A percentile compares a stretch with the other conserved stretches of the same genome.
Evolutionary conservation across 2,329 filamentous ascomycete genomes (phyloP).

Genomic region (Lachnellula occidentalis): DNA sequence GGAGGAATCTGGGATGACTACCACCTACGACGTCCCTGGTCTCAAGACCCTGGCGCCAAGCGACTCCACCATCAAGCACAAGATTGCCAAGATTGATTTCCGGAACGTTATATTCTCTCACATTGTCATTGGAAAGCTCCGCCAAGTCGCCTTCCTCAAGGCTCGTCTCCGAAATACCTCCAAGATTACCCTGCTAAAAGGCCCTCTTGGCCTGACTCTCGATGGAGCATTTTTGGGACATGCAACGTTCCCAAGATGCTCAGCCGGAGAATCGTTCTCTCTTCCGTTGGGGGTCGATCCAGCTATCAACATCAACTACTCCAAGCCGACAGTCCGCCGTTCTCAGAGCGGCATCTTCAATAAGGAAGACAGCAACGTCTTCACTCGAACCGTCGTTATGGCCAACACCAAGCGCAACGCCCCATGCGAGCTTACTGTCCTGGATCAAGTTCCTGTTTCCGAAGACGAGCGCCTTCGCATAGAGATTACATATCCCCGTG

Average conservation of each 20-base stretch:
- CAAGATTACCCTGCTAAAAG: slow-evolving; percentile 50
- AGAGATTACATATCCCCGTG: slow-evolving; percentile 44
- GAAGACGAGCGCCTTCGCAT: slow-evolving; percentile 54
- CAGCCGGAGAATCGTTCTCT: slow-evolving; percentile 46
- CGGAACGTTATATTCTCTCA: slow-evolving; percentile 48
- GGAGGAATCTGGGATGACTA: slow-evolving; percentile 54
- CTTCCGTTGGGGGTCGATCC: slow-evolving; percentile 57
- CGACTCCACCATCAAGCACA: slow-evolving; percentile 49
- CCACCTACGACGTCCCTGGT: slow-evolving; percentile 54
- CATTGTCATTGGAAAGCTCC: slow-evolving; percentile 56
- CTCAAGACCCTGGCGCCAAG: slow-evolving; percentile 51
- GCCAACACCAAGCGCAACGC: slow-evolving; percentile 44
- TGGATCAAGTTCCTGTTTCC: slow-evolving; percentile 58
- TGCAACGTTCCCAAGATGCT: slow-evolving; percentile 49
- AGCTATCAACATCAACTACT: slow-evolving; percentile 48
- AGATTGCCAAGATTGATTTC: slow-evolving; percentile 51
- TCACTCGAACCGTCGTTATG: slow-evolving; percentile 43
- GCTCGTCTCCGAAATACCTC: slow-evolving; percentile 51
- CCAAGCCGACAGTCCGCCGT: slow-evolving; percentile 48
- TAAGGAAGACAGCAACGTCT: slow-evolving; percentile 48
- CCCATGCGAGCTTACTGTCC: slow-evolving; percentile 42
- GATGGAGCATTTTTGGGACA: slow-evolving; percentile 59
- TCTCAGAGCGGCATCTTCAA: slow-evolving; percentile 47
- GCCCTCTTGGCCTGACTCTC: slow-evolving; percentile 53
- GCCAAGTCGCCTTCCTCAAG: slow-evolving; percentile 53